phyloP scores from a whole-genome alignment of 2,329 filamentous ascomycete species.

The Sporothrix euskadiensis region DNA sequence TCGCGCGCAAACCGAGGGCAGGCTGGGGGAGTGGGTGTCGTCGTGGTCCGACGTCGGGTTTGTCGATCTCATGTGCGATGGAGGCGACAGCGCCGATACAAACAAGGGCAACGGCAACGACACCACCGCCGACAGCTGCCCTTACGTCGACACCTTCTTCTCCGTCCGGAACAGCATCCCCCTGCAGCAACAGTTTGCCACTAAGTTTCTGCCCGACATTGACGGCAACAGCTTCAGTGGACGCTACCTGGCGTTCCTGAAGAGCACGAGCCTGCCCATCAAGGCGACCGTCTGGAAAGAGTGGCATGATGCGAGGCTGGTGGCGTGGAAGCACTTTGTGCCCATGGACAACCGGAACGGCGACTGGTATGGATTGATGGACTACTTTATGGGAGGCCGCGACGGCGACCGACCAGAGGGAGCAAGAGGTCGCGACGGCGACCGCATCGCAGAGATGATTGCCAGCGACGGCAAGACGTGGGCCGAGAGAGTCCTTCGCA shows the following conservation, averaged over 20 bases:
- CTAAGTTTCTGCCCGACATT: conserved; percentile 73
- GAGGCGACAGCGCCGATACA: conserved; percentile 33
- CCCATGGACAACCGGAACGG: conserved; percentile 74
- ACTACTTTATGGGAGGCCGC: conserved; percentile 65
- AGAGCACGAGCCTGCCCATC: conserved; percentile 68
- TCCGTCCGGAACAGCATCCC: conserved; percentile 43
- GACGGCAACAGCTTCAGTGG: conserved; percentile 67
- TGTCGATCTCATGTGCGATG: conserved; percentile 55
- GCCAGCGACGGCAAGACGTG: conserved; percentile 66
- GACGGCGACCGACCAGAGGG: conserved; percentile 26
- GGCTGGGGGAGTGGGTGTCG: conserved; percentile 53
- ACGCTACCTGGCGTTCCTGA: conserved; percentile 68
- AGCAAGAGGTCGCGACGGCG: conserved; percentile 44
- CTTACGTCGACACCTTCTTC: conserved; percentile 53
- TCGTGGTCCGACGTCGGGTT: conserved; percentile 55
- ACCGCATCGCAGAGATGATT: conserved; percentile 63
- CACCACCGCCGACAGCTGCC: conserved; percentile 41
- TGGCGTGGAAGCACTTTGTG: conserved; percentile 79
- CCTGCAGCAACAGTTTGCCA: conserved; percentile 56
- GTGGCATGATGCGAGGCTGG: conserved; percentile 74
- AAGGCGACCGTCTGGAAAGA: conserved; percentile 78
- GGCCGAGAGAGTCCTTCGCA: conserved; percentile 67
- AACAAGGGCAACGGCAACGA: not conserved
- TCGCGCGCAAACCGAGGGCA: conserved; percentile 46
- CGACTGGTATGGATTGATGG: conserved; percentile 71